Evolutionary conservation across 129 eudicot species (phyloP).

Genomic region (Helianthus annuus): DNA sequence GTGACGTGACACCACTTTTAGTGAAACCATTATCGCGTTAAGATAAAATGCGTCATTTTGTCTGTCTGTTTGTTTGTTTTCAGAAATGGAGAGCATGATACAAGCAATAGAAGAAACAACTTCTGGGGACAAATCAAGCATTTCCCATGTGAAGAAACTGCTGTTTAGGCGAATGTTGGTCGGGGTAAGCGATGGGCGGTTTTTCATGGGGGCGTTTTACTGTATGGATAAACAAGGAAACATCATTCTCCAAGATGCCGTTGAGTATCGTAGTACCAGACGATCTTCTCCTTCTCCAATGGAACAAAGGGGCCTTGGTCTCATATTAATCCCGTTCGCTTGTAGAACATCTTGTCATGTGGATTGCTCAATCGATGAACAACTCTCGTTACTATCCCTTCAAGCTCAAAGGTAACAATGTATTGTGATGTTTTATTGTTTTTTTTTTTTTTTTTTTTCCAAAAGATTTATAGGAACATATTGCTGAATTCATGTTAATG

Average conservation of each 20-base stretch:
- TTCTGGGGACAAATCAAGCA: constrained; percentile 28
- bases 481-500: background rate
- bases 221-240: constrained; percentile 94
- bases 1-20: too few relatives aligned
- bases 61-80: constrained; percentile 12
- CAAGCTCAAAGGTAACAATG: constrained; percentile 33
- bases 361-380: constrained; percentile 81
- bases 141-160: constrained; percentile 56
- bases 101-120: constrained; percentile 24
- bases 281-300: constrained; percentile 69
- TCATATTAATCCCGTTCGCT: constrained; percentile 75
- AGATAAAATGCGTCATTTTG: background rate
- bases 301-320: constrained; percentile 88
- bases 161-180: constrained; percentile 64
- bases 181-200: constrained; percentile 76
- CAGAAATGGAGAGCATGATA: constrained; percentile 36
- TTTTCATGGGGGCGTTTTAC: constrained; percentile 78
- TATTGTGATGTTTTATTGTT: background rate
- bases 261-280: constrained; percentile 80
- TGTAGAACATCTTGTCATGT: constrained; percentile 84
- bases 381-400: constrained; percentile 59
- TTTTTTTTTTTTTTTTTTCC: background rate
- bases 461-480: background rate
- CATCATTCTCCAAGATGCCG: constrained; percentile 84
- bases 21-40: too few relatives aligned